These are phyloP conservation scores for Venturia carpophila DNA, from an alignment of 2,329 filamentous ascomycete species.

Conservation along the genomic window DNA sequence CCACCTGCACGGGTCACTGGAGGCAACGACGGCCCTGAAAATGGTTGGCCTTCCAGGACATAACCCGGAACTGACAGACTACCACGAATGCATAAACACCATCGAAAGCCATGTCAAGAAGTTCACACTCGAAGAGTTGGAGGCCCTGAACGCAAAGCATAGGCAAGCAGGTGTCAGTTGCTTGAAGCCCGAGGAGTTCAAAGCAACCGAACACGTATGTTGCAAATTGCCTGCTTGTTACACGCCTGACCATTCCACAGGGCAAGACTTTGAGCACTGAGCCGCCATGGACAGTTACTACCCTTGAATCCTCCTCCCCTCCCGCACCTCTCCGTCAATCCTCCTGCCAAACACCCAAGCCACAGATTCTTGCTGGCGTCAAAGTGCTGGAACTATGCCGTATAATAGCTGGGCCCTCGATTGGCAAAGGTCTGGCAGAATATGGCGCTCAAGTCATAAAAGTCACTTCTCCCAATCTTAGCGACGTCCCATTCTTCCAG, in stretches of 20 bases:
- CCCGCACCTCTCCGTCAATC: slow-evolving; percentile 41
- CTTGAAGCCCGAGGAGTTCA: slow-evolving; percentile 36
- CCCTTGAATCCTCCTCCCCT: slow-evolving; percentile 44
- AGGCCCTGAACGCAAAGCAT: slow-evolving; percentile 35
- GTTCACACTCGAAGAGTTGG: slow-evolving; percentile 33
- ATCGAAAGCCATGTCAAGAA: slow-evolving; percentile 37
- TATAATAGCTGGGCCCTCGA: slow-evolving; percentile 67
- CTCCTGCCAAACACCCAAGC: slow-evolving; percentile 27
- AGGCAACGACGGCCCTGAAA: slow-evolving; percentile 59
- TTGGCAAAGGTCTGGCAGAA: slow-evolving; percentile 63
- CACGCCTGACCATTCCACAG: slow-evolving; percentile 21
- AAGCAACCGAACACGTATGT: slow-evolving; percentile 33
- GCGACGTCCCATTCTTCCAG: slow-evolving; percentile 65
- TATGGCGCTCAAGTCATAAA: slow-evolving; percentile 69
- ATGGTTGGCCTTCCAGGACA: slow-evolving; percentile 62
- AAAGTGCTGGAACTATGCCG: slow-evolving; percentile 68
- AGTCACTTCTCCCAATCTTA: slow-evolving; percentile 58
- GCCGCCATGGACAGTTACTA: slow-evolving; percentile 43
- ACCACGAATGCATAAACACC: slow-evolving; percentile 34
- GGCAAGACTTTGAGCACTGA: slow-evolving; percentile 35
- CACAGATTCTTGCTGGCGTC: slow-evolving; percentile 47
- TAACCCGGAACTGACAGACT: slow-evolving; percentile 49
- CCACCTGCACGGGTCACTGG: slow-evolving; percentile 67
- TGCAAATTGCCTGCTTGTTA: neutral
- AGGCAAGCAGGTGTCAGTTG: slow-evolving; percentile 37